These are phyloP conservation scores for Teratosphaeria epicoccoides DNA, from an alignment of 2,329 filamentous ascomycete genomes.

Conservation along the genomic window DNA sequence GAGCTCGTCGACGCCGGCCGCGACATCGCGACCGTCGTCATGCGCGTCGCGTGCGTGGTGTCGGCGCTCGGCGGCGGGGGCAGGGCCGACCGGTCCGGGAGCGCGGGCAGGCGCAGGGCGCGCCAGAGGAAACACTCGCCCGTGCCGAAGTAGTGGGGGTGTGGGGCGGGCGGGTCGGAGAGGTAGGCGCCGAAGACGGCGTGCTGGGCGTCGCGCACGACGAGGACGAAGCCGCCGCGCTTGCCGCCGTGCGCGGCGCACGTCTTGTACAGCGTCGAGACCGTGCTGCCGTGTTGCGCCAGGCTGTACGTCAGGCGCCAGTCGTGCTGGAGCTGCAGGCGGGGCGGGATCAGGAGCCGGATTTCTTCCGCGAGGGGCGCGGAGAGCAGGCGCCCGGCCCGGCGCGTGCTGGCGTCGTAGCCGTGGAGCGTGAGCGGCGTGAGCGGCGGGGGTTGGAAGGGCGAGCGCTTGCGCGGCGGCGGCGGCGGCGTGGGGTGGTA, in stretches of 20 bases:
- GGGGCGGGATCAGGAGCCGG: conserved; percentile 72
- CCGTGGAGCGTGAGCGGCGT: conserved; percentile 66
- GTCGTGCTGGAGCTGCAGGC: conserved; percentile 74
- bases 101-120: conserved; percentile 52
- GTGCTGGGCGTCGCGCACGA: conserved; percentile 66
- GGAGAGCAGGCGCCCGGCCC: conserved; percentile 56
- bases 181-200: conserved; percentile 88
- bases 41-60: conserved; percentile 50
- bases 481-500: conserved; percentile 40
- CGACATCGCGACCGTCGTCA: conserved; percentile 44
- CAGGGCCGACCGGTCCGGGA: conserved; percentile 44
- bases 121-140: conserved; percentile 94
- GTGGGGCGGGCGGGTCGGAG: conserved; percentile 73
- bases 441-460: conserved; percentile 79
- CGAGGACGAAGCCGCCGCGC: conserved; percentile 78
- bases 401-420: conserved; percentile 50
- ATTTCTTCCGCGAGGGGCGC: conserved; percentile 81
- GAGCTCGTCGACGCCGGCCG: conserved; percentile 17
- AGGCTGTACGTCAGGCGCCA: conserved; percentile 85
- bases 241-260: conserved; percentile 54
- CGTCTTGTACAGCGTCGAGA: conserved; percentile 75
- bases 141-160: conserved; percentile 81
- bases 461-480: conserved; percentile 55
- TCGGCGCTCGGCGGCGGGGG: conserved; percentile 61
- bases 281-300: conserved; percentile 80